Evolutionary conservation across 345 rosid species (phyloP), one percentile per base, ranked within the genome.

Genomic region (Erysimum cheiranthoides): DNA sequence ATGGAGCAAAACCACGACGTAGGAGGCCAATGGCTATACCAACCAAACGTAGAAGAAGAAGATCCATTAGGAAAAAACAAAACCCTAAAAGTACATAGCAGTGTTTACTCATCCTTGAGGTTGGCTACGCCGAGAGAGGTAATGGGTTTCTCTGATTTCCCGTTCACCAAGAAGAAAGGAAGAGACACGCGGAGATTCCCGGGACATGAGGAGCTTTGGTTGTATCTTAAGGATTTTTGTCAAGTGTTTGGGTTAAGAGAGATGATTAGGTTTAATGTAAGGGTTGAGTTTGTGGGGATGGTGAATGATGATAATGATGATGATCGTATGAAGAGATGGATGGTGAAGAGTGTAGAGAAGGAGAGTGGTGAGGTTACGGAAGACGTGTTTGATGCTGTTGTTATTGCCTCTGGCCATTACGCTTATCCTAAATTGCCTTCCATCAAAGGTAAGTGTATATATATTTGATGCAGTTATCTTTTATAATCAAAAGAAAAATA

Each of bases 21-120:
- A 0, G 97, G 98, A 32, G 98, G 98, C 21, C 98, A 93, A 53
- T 93, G 97, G 96, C 69, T 91, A 60, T 93, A 88, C 51, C 82
- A 86, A 9, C 84, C 92, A 3, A 75, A 85, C 64, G 85, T 84
- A 4, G 87, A 85, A 52, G 73, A 17, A 12, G 96, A 91, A 76
- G 87, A 89, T 17, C 84, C 83, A 1, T 38, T 90, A 21, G 94
- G 94, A 5, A 80, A 68, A 73, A 62, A 39, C 5, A 35, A 70
- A 62, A 51, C 78, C 50, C 72, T 84, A 4, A 78, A 80, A 39
- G 89, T 87, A 27, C 98, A 93, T 53, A 91, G 98, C 49, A 91
- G 98, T 79, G 70, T 93, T 28, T 93, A 93, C 75, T 81, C 80
- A 8, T 93, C 98, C 12, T 73, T 93, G 38, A 84, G 98, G 78